phyloP scores from a whole-genome alignment of 257 asterid genomes.

The Scutellaria galericulata region DNA sequence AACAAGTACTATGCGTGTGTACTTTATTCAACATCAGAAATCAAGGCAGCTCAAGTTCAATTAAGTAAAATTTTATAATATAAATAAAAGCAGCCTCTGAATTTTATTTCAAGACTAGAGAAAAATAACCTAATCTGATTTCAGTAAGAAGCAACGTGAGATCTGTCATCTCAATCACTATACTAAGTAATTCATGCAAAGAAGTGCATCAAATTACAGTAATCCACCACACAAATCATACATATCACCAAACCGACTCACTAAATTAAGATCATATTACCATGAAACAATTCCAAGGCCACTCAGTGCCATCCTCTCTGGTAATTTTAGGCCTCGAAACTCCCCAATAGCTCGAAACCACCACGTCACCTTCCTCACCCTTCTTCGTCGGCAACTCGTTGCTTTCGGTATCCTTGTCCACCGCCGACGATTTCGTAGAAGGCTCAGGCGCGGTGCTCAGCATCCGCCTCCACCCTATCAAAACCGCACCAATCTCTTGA shows the following conservation, averaged over 20 bases:
- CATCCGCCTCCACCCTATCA: conserved; percentile 59
- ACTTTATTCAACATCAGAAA: conserved; percentile 1
- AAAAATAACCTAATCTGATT: neutral
- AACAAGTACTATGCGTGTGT: neutral
- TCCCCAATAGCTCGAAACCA: conserved; percentile 89
- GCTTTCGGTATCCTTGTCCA: conserved; percentile 46
- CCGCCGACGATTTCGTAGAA: conserved; percentile 30
- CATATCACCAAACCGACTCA: conserved; percentile 12
- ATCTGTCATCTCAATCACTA: conserved; percentile 1
- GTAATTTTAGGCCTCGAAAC: conserved; percentile 55
- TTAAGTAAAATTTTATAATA: too few relatives aligned
- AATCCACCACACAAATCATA: neutral
- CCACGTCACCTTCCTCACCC: conserved; percentile 44
- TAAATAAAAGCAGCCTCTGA: neutral
- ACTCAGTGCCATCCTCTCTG: conserved; percentile 81
- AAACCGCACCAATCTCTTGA: conserved; percentile 43
- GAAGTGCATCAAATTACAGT: neutral
- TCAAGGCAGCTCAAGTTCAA: conserved; percentile 1
- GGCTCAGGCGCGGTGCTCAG: conserved; percentile 57
- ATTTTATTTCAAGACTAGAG: neutral
- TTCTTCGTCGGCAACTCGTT: conserved; percentile 39
- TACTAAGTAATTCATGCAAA: neutral
- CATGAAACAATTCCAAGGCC: conserved; percentile 99
- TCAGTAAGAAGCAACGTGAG: neutral
- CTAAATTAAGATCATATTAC: conserved; percentile 43